Evolutionary conservation across 495 filamentous ascomycete genomes (phyloP), one percentile per base, ranked within the genome.

Genomic region (Rhypophila decipiens): DNA sequence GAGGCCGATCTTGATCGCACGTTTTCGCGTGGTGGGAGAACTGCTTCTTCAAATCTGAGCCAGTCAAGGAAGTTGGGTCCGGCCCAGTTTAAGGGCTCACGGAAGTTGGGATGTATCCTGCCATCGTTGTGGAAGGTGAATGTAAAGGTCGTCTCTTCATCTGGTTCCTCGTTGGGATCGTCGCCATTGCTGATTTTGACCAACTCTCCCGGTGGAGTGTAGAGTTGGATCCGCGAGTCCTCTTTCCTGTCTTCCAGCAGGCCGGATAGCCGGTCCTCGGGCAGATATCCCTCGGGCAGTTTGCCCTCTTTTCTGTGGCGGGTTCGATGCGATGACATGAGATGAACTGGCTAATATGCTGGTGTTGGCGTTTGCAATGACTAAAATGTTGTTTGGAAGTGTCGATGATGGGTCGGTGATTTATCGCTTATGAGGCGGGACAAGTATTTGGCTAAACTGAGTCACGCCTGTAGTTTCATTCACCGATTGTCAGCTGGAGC

Each of bases 61-160:
- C 58, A 61, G 41, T 53, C 44, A 27, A 61, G 51, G 38, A 61
- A 61, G 19, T 33, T 49, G 13, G 18, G 31, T 18, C 24, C 36
- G 5, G 2, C 20, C n/a, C n/a, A n/a, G n/a, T n/a, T n/a, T n/a
- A n/a, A n/a, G 27, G 35, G 15, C 23, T 3, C 4, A 39, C 34
- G 13, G 7, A 7, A 13, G 27, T 31, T 31, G 7, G 27, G 27
- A n/a, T n/a, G n/a, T n/a, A n/a, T n/a, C n/a, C n/a, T n/a, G n/a
- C n/a, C n/a, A n/a, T n/a, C n/a, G 27, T 7, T 13, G 27, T 7
- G 27, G 27, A 31, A 7, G 27, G 27, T 31, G 27, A 7, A 31
- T 13, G 27, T 31, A 7, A 13, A 7, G 7, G 27, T 31, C 27
- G 27, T 13, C 27, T 7, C 27, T 7, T 31, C 13, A 31, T 31